Evolutionary conservation across 2,329 filamentous ascomycete genomes (phyloP).

Genomic region (Colletotrichum lentis): DNA sequence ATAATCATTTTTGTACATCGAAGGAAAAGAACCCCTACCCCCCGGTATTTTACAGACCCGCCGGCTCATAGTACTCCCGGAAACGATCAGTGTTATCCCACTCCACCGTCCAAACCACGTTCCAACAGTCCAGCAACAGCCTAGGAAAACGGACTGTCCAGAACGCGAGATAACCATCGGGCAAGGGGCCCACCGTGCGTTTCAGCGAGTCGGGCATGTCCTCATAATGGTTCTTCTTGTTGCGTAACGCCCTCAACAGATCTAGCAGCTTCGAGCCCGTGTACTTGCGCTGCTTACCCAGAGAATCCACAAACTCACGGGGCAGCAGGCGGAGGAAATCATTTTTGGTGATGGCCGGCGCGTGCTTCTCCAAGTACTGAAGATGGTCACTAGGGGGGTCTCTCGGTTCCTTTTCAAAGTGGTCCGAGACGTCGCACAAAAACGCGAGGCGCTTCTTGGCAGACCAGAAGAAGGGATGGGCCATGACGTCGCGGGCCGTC

Average conservation of each 20-base stretch:
- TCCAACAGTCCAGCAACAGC: conserved; percentile 80
- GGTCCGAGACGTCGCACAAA: conserved; percentile 94
- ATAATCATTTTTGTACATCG: neutral
- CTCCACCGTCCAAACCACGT: conserved; percentile 72
- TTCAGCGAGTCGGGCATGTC: conserved; percentile 88
- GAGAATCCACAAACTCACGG: conserved; percentile 82
- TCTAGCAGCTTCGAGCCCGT: conserved; percentile 85
- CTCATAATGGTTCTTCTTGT: conserved; percentile 98
- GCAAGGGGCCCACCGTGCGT: conserved; percentile 72
- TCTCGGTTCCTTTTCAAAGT: conserved; percentile 91
- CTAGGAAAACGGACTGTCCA: conserved; percentile 84
- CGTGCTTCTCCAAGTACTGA: conserved; percentile 63
- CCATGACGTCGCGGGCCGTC: conserved; percentile 79
- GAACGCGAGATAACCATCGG: conserved; percentile 83
- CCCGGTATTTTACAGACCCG: conserved; percentile 43
- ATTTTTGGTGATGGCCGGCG: conserved; percentile 63
- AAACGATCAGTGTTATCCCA: conserved; percentile 73
- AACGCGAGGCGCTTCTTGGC: conserved; percentile 88
- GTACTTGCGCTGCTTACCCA: conserved; percentile 96
- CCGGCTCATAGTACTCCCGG: conserved; percentile 72
- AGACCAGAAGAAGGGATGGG: conserved; percentile 97
- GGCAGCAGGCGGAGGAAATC: conserved; percentile 84
- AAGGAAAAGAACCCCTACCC: neutral
- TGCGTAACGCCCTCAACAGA: conserved; percentile 84
- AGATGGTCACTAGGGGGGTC: conserved; percentile 80